A percentile compares a stretch with the other conserved stretches of the same genome.
Evolutionary conservation across 2,329 filamentous ascomycete genomes (phyloP).

Genomic region (Colletotrichum viniferum): DNA sequence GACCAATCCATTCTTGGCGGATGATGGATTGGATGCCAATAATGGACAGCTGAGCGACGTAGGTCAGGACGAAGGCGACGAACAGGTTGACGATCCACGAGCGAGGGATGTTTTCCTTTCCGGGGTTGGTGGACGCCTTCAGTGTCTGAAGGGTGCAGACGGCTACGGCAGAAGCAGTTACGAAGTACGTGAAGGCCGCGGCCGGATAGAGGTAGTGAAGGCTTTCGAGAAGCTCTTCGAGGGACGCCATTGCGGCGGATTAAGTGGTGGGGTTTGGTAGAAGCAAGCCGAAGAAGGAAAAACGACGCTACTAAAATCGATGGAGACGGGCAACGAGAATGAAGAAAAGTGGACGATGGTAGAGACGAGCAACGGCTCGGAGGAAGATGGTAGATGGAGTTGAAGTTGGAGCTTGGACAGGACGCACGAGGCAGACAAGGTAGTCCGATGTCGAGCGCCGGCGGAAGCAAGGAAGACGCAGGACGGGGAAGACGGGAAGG

Average conservation of each 20-base stretch:
- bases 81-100: slow-evolving; percentile 46
- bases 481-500: slow-evolving; percentile 5
- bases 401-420: not conserved
- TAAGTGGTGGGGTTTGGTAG: not conserved
- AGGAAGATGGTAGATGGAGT: not conserved
- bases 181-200: slow-evolving; percentile 61
- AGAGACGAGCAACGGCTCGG: not conserved
- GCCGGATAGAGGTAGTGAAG: slow-evolving; percentile 66
- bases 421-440: not conserved
- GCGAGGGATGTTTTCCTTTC: slow-evolving; percentile 42
- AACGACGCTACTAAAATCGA: not conserved
- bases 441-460: not conserved
- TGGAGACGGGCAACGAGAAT: not conserved
- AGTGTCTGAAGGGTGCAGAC: slow-evolving; percentile 57
- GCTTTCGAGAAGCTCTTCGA: slow-evolving; percentile 39
- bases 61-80: slow-evolving; percentile 47
- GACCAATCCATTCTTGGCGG: slow-evolving; percentile 42
- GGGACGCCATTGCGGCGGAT: slow-evolving; percentile 20
- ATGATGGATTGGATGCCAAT: slow-evolving; percentile 41
- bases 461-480: not conserved
- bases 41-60: slow-evolving; percentile 48
- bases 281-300: not conserved
- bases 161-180: slow-evolving; percentile 53
- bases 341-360: not conserved
- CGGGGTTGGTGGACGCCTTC: slow-evolving; percentile 35